These are phyloP conservation scores for Melampsora larici-populina DNA, from an alignment of 1,284 basidiomycete species.

Conservation along the genomic window DNA sequence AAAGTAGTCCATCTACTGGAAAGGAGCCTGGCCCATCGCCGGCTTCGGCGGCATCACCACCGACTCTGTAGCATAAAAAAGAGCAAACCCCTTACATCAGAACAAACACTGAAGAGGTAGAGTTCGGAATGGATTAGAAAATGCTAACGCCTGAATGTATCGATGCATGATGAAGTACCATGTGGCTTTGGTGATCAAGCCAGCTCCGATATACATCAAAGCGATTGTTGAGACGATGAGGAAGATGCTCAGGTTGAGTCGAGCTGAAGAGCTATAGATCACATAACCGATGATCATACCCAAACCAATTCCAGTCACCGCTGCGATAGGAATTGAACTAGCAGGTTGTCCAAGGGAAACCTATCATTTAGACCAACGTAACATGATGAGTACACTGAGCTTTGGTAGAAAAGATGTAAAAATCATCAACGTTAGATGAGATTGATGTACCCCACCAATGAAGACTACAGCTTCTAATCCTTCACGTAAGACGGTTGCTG, in stretches of 20 bases:
- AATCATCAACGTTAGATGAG: neutral
- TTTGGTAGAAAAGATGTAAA: neutral
- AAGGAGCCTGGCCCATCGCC: conserved; percentile 79
- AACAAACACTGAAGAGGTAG: neutral
- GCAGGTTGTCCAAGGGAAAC: conserved; percentile 75
- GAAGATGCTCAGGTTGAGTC: conserved; percentile 59
- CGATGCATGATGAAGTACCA: conserved; percentile 42
- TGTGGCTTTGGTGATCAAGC: conserved; percentile 24
- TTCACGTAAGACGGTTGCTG: conserved; percentile 86
- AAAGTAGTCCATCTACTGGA: conserved; percentile 73
- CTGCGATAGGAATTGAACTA: conserved; percentile 78
- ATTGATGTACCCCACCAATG: conserved; percentile 69
- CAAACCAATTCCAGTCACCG: conserved; percentile 73
- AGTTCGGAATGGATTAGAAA: neutral
- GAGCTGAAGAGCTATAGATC: conserved; percentile 71
- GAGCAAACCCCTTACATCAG: conserved; percentile 22
- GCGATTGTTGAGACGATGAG: conserved; percentile 31
- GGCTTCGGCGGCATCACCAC: conserved; percentile 70
- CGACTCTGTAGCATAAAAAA: conserved; percentile 58
- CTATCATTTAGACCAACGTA: conserved; percentile 46
- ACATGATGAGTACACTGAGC: neutral
- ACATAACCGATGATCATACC: conserved; percentile 66
- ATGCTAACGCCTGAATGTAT: conserved; percentile 25
- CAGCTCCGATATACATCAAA: conserved; percentile 39
- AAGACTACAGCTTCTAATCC: conserved; percentile 90